A percentile compares a stretch with the other conserved stretches of the same genome.
phyloP scores from a whole-genome alignment of 306 rosid genomes.

The Cajanus cajan region DNA sequence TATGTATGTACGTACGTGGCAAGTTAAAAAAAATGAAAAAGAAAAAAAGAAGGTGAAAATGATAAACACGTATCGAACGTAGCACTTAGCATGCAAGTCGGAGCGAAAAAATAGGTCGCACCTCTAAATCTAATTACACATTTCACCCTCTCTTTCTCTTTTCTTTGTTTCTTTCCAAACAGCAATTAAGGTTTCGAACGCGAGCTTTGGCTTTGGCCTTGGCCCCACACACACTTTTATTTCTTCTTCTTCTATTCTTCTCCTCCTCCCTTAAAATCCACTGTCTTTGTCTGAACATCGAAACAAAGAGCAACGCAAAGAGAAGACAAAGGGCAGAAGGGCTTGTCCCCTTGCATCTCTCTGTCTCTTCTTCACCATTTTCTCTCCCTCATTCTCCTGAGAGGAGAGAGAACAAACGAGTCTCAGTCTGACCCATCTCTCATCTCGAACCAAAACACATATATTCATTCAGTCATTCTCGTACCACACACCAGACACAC shows the following conservation, averaged over 20 bases:
- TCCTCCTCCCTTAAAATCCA: slow-evolving; percentile 17
- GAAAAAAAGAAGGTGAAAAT: slow-evolving; percentile 15
- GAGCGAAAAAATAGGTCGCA: slow-evolving; percentile 65
- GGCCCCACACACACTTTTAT: slow-evolving; percentile 29
- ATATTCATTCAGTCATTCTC: background rate
- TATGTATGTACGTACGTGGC: background rate
- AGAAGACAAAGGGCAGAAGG: slow-evolving; percentile 11
- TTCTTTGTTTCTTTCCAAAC: slow-evolving; percentile 10
- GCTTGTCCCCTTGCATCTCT: slow-evolving; percentile 10
- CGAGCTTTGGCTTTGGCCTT: background rate
- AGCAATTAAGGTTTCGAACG: slow-evolving; percentile 23
- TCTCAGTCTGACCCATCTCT: background rate
- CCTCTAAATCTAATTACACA: slow-evolving; percentile 57
- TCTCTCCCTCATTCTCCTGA: slow-evolving; percentile 19
- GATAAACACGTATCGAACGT: slow-evolving; percentile 54
- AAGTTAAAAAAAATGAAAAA: too few relatives aligned
- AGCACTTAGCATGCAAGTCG: slow-evolving; percentile 74
- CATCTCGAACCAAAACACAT: background rate
- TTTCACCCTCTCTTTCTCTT: background rate
- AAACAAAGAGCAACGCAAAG: slow-evolving; percentile 21
- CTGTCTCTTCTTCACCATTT: background rate
- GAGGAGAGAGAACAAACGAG: slow-evolving; percentile 49
- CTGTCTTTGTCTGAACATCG: background rate
- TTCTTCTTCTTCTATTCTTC: background rate
- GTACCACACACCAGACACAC: too few relatives aligned